A percentile compares a stretch with the other conserved stretches of the same genome.
Conservation (phyloP, 257 asterid genomes). For the Jaltomata sinuosa region DNA sequence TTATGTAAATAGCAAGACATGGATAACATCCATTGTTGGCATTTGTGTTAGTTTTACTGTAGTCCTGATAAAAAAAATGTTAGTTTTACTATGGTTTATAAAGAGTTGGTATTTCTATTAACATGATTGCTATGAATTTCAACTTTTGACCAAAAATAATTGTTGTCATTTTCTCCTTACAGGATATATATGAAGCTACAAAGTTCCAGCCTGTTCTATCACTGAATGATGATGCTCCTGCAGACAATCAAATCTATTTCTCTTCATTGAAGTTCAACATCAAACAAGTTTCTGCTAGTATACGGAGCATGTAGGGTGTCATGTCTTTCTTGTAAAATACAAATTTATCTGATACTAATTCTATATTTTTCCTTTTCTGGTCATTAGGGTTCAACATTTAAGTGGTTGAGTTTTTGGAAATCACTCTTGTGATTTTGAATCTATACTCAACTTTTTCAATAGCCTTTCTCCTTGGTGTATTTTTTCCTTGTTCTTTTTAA, state of each 20-base stretch:
- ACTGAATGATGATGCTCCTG: constrained; percentile 42
- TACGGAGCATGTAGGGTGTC: constrained; percentile 53
- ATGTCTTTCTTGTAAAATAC: background rate
- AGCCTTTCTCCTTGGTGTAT: background rate
- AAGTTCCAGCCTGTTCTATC: constrained; percentile 66
- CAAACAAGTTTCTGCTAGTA: constrained; percentile 38
- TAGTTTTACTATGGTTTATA: background rate
- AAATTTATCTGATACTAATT: background rate
- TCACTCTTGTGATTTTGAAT: background rate
- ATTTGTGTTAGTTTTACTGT: background rate
- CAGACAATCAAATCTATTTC: constrained; percentile 46
- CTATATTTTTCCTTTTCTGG: background rate
- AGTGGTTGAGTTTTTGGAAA: background rate
- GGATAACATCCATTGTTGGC: background rate
- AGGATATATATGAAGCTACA: constrained; percentile 98
- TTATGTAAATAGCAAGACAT: background rate
- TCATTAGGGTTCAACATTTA: background rate
- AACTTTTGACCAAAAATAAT: background rate
- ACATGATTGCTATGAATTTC: background rate
- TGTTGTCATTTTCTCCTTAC: constrained; percentile 14
- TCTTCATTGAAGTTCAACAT: constrained; percentile 61
- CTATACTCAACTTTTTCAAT: background rate
- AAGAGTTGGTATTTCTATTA: background rate
- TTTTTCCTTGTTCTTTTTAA: background rate
- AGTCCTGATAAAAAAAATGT: background rate